Evolutionary conservation across 306 rosid species (phyloP), one percentile per base, ranked within the genome.

Genomic region (Sphenostylis stenocarpa): DNA sequence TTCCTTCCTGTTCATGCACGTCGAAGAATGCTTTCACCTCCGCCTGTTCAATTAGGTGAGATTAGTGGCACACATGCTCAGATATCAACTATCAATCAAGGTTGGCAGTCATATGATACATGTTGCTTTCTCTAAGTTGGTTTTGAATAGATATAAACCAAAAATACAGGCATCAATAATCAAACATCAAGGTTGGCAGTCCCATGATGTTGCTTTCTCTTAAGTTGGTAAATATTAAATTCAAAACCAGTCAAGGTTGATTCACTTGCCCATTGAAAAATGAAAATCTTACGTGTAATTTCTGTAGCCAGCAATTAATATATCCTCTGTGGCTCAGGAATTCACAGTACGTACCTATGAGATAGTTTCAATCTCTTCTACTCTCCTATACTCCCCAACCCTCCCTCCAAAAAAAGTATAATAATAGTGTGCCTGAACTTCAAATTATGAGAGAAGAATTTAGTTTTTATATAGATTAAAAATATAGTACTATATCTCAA

Each of bases 1-100:
- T 92, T 81, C 97, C 96, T 89, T 92, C 97, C 80, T 90, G 91
- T 72, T 92, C 96, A 62, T 92, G 97, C 80, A 92, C 92, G 15
- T 92, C 97, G 8, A 92, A 92, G 86, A 92, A 92, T 6, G 97
- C 93, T 80, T 81, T 90, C 75, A 92, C 87, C 88, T 92, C 96
- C 0, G 89, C 90, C 97, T 91, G 89, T 64, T 24, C 69, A 39
- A 69, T 2, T 24, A 29, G 3, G 41, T 13, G 6, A 20, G 7
- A 31, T 81, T 75, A 41, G 53, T 16, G 26, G 6, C 44, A 36
- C 33, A 38, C 7, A 60, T 56, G 12, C 24, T 56, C 63, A 24
- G 31, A 15, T 15, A 6, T 29, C 66, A 14, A 57, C 58, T 52
- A 52, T 19, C 31, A 55, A 52, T 19, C 31, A 55, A 24, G 65